phyloP scores from a whole-genome alignment of 2,329 filamentous ascomycete species.

The Xylaria sp. region DNA sequence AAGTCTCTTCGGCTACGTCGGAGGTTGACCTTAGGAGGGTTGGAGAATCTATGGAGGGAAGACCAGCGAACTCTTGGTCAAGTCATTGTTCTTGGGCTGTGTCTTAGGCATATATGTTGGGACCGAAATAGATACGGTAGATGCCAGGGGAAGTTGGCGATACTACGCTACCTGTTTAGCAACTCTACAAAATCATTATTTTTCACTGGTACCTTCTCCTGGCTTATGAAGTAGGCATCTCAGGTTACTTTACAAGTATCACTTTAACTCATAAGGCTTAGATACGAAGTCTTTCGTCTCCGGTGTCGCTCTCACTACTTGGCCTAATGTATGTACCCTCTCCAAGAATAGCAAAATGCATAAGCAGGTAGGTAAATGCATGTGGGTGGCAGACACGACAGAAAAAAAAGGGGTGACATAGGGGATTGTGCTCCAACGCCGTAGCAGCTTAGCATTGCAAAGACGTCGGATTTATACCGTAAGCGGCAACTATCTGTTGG shows the following conservation, averaged over 20 bases:
- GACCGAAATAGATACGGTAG: not conserved
- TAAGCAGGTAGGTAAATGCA: not conserved
- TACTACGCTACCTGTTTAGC: not conserved
- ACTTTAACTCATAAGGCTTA: not conserved
- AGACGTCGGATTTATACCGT: not conserved
- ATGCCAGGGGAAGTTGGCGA: too few species aligned
- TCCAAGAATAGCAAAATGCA: not conserved
- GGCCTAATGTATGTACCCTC: not conserved
- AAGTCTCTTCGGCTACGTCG: too few species aligned
- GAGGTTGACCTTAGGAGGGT: too few species aligned
- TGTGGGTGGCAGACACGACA: not conserved
- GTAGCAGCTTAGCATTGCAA: not conserved
- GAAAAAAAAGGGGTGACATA: not conserved
- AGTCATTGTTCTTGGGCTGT: not conserved
- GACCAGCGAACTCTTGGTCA: not conserved
- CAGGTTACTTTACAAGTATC: not conserved
- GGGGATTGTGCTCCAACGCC: not conserved
- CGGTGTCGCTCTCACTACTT: not conserved
- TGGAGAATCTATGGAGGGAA: not conserved
- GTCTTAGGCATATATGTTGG: not conserved
- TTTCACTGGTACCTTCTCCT: not conserved
- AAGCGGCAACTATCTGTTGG: not conserved
- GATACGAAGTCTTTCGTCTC: not conserved
- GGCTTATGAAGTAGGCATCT: not conserved
- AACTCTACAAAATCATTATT: not conserved